phyloP scores from a whole-genome alignment of 192 early-diverging fungal species.

The Coemansia reversa region DNA sequence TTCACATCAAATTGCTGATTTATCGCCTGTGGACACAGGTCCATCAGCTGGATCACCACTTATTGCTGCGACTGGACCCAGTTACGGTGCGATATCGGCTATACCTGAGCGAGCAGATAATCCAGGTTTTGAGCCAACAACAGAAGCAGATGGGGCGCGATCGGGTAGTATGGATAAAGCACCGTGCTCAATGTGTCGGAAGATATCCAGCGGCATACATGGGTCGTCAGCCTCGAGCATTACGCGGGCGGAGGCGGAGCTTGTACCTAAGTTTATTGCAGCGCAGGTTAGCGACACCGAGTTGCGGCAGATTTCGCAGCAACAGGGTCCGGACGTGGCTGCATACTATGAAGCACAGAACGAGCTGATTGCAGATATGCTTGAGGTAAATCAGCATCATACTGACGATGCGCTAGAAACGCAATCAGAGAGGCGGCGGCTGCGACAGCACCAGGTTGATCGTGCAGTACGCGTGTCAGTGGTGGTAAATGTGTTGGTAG shows the following conservation, averaged over 20 bases:
- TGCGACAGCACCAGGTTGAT: conserved; percentile 46
- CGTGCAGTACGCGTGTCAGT: conserved; percentile 70
- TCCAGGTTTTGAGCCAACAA: background rate
- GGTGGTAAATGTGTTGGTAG: conserved; percentile 65
- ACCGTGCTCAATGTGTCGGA: conserved; percentile 21
- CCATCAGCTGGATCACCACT: background rate
- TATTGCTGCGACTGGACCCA: background rate
- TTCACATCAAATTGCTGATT: background rate
- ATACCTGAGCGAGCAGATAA: background rate
- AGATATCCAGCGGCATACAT: conserved; percentile 7
- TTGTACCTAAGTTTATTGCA: conserved; percentile 47
- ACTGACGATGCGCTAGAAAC: conserved; percentile 43
- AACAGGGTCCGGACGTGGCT: conserved; percentile 35
- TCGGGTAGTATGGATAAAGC: background rate
- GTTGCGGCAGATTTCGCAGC: conserved; percentile 27
- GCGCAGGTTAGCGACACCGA: conserved; percentile 46
- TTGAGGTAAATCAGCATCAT: conserved; percentile 50
- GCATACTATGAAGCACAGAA: conserved; percentile 55
- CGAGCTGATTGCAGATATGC: conserved; percentile 45
- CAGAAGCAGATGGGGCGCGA: background rate
- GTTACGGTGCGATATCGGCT: conserved; percentile 19
- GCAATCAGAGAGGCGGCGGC: conserved; percentile 33
- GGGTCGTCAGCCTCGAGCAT: conserved; percentile 31
- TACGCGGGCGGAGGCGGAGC: conserved; percentile 39
- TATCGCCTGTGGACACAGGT: background rate